These are phyloP conservation scores for Capronia coronata DNA, from an alignment of 2,329 filamentous ascomycete species.

Conservation along the genomic window DNA sequence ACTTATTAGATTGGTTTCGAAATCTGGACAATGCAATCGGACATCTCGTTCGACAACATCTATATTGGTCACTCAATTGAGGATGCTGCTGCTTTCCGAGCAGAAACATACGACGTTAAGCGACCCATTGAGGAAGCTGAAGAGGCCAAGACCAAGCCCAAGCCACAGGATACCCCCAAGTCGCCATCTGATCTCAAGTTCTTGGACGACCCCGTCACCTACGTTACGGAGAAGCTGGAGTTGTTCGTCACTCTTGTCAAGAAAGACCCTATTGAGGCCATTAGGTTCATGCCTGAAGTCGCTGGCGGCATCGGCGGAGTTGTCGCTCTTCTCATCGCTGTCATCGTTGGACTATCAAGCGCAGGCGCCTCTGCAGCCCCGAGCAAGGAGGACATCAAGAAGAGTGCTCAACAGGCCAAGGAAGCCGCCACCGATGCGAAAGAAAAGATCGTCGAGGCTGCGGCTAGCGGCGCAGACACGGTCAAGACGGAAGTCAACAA, in stretches of 20 bases:
- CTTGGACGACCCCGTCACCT: constrained; percentile 80
- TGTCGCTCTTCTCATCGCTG: constrained; percentile 60
- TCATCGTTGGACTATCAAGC: constrained; percentile 62
- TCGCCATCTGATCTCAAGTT: constrained; percentile 73
- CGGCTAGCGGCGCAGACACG: constrained; percentile 61
- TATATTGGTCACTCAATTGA: constrained; percentile 97
- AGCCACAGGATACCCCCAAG: constrained; percentile 59
- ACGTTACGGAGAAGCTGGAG: constrained; percentile 85
- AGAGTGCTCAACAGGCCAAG: constrained; percentile 55
- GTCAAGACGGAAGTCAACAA: constrained; percentile 64
- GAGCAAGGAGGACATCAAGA: constrained; percentile 69
- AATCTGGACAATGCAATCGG: constrained; percentile 99
- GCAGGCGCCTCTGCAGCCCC: constrained; percentile 59
- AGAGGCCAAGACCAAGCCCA: constrained; percentile 72
- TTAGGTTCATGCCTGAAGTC: constrained; percentile 87
- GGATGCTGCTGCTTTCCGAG: constrained; percentile 81
- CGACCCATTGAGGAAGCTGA: constrained; percentile 70
- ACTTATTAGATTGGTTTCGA: constrained; percentile 78
- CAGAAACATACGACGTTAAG: constrained; percentile 89
- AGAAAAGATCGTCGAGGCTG: constrained; percentile 60
- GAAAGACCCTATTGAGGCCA: constrained; percentile 72
- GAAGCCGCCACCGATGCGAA: constrained; percentile 56
- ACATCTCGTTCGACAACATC: constrained; percentile 99
- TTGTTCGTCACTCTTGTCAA: constrained; percentile 81
- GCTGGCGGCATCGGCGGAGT: constrained; percentile 71